phyloP scores from a whole-genome alignment of 2,329 filamentous ascomycete species.

The Aspergillus aculeatinus region DNA sequence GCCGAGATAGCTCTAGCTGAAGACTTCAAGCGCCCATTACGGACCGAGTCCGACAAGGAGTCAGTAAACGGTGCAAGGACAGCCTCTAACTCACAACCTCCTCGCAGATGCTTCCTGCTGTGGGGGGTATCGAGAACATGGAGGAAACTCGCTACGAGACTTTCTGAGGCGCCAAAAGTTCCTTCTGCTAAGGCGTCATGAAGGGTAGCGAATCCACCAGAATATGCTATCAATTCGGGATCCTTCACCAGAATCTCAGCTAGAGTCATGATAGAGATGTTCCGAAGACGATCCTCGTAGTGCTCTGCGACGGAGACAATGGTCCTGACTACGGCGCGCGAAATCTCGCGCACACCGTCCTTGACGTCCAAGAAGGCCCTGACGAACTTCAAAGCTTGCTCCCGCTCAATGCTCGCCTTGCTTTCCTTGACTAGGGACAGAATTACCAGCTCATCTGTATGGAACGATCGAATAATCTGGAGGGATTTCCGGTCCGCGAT shows the following conservation, averaged over 20 bases:
- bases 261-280: slow-evolving; percentile 89
- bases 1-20: slow-evolving; percentile 91
- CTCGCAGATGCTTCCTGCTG: slow-evolving; percentile 76
- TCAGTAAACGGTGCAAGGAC: slow-evolving; percentile 93
- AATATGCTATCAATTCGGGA: slow-evolving; percentile 74
- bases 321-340: slow-evolving; percentile 80
- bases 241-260: slow-evolving; percentile 88
- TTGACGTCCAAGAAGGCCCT: slow-evolving; percentile 94
- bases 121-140: slow-evolving; percentile 84
- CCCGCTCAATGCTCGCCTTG: slow-evolving; percentile 94
- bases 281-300: slow-evolving; percentile 77
- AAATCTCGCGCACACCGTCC: slow-evolving; percentile 83
- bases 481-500: slow-evolving; percentile 90
- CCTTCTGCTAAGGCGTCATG: slow-evolving; percentile 91
- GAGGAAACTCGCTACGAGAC: slow-evolving; percentile 80
- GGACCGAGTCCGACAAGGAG: slow-evolving; percentile 57
- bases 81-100: slow-evolving; percentile 84
- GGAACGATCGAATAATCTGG: slow-evolving; percentile 79
- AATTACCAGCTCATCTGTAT: slow-evolving; percentile 90
- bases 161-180: slow-evolving; percentile 88
- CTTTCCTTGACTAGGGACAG: slow-evolving; percentile 91
- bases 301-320: slow-evolving; percentile 89
- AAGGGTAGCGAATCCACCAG: slow-evolving; percentile 81
- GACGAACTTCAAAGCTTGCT: slow-evolving; percentile 95
- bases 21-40: slow-evolving; percentile 70